Evolutionary conservation across 139 green algal genomes (phyloP).

Genomic region (Picochlorum sp.): DNA sequence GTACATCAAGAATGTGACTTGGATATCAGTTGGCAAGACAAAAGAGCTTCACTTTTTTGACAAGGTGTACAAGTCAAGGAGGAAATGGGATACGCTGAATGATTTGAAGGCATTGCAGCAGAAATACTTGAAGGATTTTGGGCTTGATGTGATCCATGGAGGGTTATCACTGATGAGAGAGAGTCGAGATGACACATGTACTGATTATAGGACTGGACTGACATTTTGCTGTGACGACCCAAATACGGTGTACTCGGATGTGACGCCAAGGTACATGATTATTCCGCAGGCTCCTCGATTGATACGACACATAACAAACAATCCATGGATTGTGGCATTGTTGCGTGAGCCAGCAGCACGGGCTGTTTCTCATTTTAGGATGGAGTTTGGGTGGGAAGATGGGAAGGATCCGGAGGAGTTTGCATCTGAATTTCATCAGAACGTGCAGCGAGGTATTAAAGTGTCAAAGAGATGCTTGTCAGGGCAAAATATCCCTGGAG

Average conservation of each 20-base stretch:
- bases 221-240: not conserved
- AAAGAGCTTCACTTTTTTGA: conserved; percentile 5
- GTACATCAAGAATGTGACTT: not conserved
- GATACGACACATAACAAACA: not conserved
- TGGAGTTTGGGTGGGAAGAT: not conserved
- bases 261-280: not conserved
- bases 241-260: not conserved
- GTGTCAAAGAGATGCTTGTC: not conserved
- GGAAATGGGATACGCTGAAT: not conserved
- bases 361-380: not conserved
- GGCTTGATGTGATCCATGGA: not conserved
- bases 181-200: not conserved
- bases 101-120: not conserved
- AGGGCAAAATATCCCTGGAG: not conserved
- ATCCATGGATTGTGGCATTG: not conserved
- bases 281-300: not conserved
- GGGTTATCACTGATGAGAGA: not conserved
- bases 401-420: not conserved
- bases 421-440: not conserved
- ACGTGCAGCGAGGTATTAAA: not conserved
- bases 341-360: not conserved
- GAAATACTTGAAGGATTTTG: not conserved
- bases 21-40: not conserved
- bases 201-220: not conserved
- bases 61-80: not conserved